phyloP scores from a whole-genome alignment of 306 rosid genomes.

The Dalbergia cochinchinensis region DNA sequence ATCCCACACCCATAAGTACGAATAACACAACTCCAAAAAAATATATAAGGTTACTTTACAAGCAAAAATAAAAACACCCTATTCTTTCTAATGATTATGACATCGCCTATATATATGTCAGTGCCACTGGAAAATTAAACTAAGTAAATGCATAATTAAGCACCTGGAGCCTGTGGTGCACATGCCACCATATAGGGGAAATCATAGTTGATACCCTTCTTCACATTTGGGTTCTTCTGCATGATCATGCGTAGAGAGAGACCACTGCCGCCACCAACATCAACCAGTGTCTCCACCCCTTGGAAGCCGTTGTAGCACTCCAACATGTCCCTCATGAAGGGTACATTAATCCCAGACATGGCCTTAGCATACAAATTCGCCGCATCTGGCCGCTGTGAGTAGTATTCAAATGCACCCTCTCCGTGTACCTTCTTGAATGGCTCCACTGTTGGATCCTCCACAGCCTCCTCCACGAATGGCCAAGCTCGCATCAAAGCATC shows the following conservation, averaged over 20 bases:
- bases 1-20: too few species aligned
- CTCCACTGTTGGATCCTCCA: slow-evolving; percentile 66
- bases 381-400: slow-evolving; percentile 64
- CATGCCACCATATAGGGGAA: slow-evolving; percentile 70
- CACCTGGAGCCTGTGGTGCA: slow-evolving; percentile 64
- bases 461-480: slow-evolving; percentile 78
- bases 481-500: slow-evolving; percentile 74
- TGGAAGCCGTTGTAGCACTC: slow-evolving; percentile 67
- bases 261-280: slow-evolving; percentile 86
- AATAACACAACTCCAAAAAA: too few species aligned
- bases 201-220: slow-evolving; percentile 73
- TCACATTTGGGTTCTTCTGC: slow-evolving; percentile 53
- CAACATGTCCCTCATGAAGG: slow-evolving; percentile 67
- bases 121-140: too few species aligned
- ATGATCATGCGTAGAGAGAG: slow-evolving; percentile 71
- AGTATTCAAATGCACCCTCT: slow-evolving; percentile 60
- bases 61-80: too few species aligned
- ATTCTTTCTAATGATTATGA: too few species aligned
- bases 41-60: too few species aligned
- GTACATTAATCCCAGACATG: slow-evolving; percentile 66
- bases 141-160: too few species aligned
- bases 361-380: slow-evolving; percentile 57
- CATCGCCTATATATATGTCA: too few species aligned
- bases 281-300: slow-evolving; percentile 68
- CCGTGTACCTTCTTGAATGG: slow-evolving; percentile 72